Conservation (phyloP, 768 basidiomycete species). For the Guyanaporus albipodus region DNA sequence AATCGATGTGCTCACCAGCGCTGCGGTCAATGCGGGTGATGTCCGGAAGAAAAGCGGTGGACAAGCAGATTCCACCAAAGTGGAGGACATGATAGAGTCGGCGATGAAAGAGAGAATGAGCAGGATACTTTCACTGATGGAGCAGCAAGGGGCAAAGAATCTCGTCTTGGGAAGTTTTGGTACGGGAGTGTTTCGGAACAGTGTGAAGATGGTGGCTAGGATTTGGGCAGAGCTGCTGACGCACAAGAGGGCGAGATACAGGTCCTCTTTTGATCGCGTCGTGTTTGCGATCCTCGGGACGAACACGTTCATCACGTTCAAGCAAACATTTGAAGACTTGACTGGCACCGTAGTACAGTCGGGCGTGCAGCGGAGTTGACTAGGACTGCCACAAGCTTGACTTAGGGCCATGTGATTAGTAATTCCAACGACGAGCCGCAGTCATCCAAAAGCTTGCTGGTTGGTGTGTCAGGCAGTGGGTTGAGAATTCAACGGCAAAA, state of each 20-base stretch:
- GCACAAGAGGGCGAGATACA: conserved; percentile 49
- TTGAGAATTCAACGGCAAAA: too few species aligned
- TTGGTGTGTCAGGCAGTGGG: too few species aligned
- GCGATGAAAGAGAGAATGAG: conserved; percentile 71
- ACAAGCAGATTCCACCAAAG: conserved; percentile 11
- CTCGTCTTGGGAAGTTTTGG: conserved; percentile 74
- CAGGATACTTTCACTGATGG: conserved; percentile 61
- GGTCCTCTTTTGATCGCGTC: conserved; percentile 53
- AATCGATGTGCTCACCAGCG: conserved; percentile 64
- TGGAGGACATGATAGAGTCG: conserved; percentile 41
- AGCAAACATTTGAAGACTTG: conserved; percentile 31
- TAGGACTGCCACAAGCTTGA: too few species aligned
- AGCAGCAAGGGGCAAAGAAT: conserved; percentile 53
- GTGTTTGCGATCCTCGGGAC: conserved; percentile 64
- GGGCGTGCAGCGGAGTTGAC: too few species aligned
- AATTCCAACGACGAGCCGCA: too few species aligned
- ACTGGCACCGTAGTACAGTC: background rate
- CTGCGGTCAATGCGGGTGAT: conserved; percentile 70
- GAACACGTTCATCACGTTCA: conserved; percentile 44
- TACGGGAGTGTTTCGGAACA: conserved; percentile 73
- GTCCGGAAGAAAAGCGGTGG: conserved; percentile 31
- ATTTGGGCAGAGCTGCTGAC: conserved; percentile 63
- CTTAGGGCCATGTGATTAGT: too few species aligned
- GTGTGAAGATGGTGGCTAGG: conserved; percentile 51
- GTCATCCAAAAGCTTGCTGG: too few species aligned